Base-by-base conservation (phyloP, 208 protist species). In the Trypanosomatidae sp. region DNA sequence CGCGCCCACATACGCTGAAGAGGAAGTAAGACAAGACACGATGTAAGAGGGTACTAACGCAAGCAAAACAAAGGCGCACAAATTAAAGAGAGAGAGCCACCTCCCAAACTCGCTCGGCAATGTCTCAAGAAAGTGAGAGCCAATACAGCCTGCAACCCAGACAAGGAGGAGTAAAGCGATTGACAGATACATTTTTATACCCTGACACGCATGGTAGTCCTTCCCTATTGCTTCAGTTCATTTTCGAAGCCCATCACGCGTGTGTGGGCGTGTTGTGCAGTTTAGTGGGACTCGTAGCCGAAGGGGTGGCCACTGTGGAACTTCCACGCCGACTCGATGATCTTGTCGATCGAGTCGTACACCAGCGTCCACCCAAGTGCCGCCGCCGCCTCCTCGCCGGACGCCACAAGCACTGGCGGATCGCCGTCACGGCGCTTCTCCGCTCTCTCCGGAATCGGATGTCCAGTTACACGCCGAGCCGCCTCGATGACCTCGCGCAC, bases 401-500 rank as follows among this genome's bases (percentile, higher is more conserved):
- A 85, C 12, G 92, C 92, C 44, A 97, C 89, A 41, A 95, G 85
- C 59, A 89, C 82, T 19, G 90, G 83, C 62, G 86, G 88, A 62
- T 97, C 92, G 8, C 92, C 92, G 28, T 76, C 75, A 19, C 92
- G 88, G 19, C 90, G 88, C 36, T 80, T 66, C 59, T 81, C 82
- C 78, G 92, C 89, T 72, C 89, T 84, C 58, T 87, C 93, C 0
- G 94, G 85, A 71, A 99, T 97, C 2, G 90, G 76, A 52, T 95
- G 92, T 0, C 97, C 96, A 17, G 88, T 94, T 1, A 98, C 98
- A 41, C 90, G 88, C 25, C 96, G 85, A 28, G 98, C 91, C 47
- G 97, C 95, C 60, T 90, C 75, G 47, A 99, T 88, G 75, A 99
- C 98, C 73, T 99, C 97, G 17, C 98, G 82, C 19, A 99, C 98